These are phyloP conservation scores for Megacollybia marginata DNA, from an alignment of 768 basidiomycete genomes.

Conservation along the genomic window DNA sequence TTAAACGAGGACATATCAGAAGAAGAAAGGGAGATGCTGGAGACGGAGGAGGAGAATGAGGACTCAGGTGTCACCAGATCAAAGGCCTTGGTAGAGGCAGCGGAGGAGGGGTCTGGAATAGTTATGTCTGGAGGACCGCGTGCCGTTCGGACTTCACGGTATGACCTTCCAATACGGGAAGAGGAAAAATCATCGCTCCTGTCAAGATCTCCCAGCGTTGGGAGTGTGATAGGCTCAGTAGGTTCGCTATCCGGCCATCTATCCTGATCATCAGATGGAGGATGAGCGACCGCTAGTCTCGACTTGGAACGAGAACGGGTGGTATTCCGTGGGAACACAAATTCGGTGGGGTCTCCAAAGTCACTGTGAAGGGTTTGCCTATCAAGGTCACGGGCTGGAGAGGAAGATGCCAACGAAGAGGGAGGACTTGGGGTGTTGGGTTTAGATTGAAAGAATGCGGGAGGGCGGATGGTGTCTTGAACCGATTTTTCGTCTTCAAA, in stretches of 20 bases:
- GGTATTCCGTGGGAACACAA: conserved; percentile 41
- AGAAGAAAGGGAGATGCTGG: conserved; percentile 13
- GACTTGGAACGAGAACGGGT: conserved; percentile 26
- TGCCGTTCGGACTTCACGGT: conserved; percentile 13
- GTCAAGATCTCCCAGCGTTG: neutral
- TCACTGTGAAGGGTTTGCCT: conserved; percentile 23
- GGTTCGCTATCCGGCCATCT: no score
- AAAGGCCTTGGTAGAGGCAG: neutral
- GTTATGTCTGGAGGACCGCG: conserved; percentile 27
- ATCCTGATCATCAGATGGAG: conserved; percentile 20
- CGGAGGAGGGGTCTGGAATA: conserved; percentile 9
- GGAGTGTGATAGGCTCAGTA: neutral
- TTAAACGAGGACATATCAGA: conserved; percentile 10
- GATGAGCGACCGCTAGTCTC: conserved; percentile 10
- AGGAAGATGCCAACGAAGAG: conserved; percentile 18
- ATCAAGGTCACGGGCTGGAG: conserved; percentile 27
- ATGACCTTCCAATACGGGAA: conserved; percentile 1
- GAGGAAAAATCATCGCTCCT: neutral
- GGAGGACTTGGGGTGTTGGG: conserved; percentile 19
- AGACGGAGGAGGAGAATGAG: conserved; percentile 18
- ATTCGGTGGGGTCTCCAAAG: conserved; percentile 39
- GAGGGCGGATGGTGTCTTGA: conserved; percentile 35
- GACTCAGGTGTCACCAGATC: neutral
- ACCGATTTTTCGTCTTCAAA: conserved; percentile 54
- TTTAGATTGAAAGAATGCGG: conserved; percentile 23